These are phyloP conservation scores for Scortechinia acanthostroma DNA, from an alignment of 2,329 filamentous ascomycete species.

Conservation along the genomic window DNA sequence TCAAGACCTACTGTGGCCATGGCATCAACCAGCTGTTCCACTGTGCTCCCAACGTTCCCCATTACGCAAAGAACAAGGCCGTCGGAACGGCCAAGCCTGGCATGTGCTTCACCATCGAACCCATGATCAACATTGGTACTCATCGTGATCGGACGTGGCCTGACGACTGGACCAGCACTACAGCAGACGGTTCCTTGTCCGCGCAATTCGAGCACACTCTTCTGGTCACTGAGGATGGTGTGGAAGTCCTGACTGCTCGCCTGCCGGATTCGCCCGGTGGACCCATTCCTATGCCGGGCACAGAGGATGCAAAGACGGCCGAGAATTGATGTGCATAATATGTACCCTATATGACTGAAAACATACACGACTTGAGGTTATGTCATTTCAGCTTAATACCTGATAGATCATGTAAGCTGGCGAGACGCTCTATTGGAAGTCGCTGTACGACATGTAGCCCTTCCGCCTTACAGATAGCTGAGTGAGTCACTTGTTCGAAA, in stretches of 20 bases:
- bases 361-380: not conserved
- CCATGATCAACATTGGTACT: conserved; percentile 62
- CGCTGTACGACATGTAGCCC: too few species aligned
- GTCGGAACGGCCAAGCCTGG: conserved; percentile 59
- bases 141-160: conserved; percentile 65
- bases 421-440: too few species aligned
- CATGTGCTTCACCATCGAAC: conserved; percentile 68
- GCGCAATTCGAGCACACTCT: conserved; percentile 66
- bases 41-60: conserved; percentile 58
- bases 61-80: conserved; percentile 68
- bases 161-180: conserved; percentile 66
- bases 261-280: conserved; percentile 57
- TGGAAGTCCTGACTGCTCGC: conserved; percentile 60
- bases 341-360: not conserved
- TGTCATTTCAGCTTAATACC: not conserved
- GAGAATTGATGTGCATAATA: not conserved
- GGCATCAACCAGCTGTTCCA: conserved; percentile 66
- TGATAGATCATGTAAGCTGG: too few species aligned
- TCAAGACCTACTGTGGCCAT: conserved; percentile 65
- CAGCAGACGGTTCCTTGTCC: conserved; percentile 50
- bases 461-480: too few species aligned
- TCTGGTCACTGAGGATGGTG: conserved; percentile 59
- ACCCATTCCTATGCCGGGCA: conserved; percentile 36
- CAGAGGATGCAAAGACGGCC: not conserved
- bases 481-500: too few species aligned